These are phyloP conservation scores for Nicotiana tabacum DNA, from an alignment of 257 asterid genomes.

Conservation along the genomic window DNA sequence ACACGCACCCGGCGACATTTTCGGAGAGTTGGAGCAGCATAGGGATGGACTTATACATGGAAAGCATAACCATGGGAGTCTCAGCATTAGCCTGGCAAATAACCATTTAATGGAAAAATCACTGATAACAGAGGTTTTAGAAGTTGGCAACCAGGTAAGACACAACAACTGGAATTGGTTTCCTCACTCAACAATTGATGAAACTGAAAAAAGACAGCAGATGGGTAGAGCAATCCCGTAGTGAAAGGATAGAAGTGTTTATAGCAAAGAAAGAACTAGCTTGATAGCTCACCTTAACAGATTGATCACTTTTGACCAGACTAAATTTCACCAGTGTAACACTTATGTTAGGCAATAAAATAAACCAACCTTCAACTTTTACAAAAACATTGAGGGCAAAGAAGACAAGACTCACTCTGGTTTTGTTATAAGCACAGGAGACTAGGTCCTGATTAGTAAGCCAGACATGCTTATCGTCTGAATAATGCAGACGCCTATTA, in stretches of 20 bases:
- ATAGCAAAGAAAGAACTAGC: neutral
- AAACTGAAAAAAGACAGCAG: neutral
- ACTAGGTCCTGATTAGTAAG: neutral
- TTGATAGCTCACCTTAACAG: neutral
- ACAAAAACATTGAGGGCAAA: neutral
- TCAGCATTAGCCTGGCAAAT: too few relatives aligned
- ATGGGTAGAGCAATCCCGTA: neutral
- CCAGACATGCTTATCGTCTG: neutral
- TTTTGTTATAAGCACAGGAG: neutral
- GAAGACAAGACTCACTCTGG: neutral
- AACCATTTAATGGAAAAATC: too few relatives aligned
- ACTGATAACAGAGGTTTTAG: too few relatives aligned
- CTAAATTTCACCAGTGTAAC: neutral
- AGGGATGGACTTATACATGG: too few relatives aligned
- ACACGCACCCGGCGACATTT: too few relatives aligned
- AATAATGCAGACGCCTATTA: neutral
- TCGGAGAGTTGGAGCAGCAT: too few relatives aligned
- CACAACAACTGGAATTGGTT: too few relatives aligned
- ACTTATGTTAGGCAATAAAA: neutral
- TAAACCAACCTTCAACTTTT: neutral
- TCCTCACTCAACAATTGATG: too few relatives aligned
- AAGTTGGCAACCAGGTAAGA: too few relatives aligned
- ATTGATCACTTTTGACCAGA: neutral
- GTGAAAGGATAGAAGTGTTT: neutral
- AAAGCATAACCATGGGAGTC: too few relatives aligned